Evolutionary conservation across 768 basidiomycete species (phyloP), one percentile per base, ranked within the genome.

Genomic region (Rhizopogon roseolus): DNA sequence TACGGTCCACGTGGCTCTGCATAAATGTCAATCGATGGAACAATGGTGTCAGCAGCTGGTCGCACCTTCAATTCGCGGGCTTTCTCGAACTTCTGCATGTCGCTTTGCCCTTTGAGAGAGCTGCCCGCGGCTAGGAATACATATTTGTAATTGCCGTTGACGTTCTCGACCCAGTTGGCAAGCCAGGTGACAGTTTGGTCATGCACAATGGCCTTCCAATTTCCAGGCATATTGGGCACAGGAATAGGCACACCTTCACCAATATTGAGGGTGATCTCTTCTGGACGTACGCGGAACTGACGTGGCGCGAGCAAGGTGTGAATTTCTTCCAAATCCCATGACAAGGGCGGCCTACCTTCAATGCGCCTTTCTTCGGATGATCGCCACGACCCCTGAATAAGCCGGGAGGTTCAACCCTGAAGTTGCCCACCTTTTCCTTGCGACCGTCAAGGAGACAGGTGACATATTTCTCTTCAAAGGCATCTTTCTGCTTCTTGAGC

Each of bases 141-240:
- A 65, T 99, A 99, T 73, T 98, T 98, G 70, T 90, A 85, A 65
- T 88, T 91, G 56, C 85, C 83, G 64, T 98, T 98, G 71, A 98
- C 85, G 65, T 99, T 99, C 71, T 98, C 97, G 43, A 93, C 94
- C 97, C 97, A 99, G 53, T 90, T 95, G 5, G 97, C 97, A 45
- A 99, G 79, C 97, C 97, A 99, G 11, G 97, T 98, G 27, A 98
- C 97, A 3, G 93, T 98, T 60, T 95, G 87, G 66, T 98, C 95
- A 65, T 98, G 92, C 10, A 83, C 79, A 19, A 97, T 76, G 4
- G 78, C 76, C 67, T 90, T 93, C 97, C 97, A 99, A 41, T 83
- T 80, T 41, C 97, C 96, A 17, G 93, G 86, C 66, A 89, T 84
- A 59, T 97, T 98, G 4, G 97, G 93, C n/a, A 81, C 71, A 1